Evolutionary conservation across 306 rosid species (phyloP).

Genomic region (Canavalia gladiata): DNA sequence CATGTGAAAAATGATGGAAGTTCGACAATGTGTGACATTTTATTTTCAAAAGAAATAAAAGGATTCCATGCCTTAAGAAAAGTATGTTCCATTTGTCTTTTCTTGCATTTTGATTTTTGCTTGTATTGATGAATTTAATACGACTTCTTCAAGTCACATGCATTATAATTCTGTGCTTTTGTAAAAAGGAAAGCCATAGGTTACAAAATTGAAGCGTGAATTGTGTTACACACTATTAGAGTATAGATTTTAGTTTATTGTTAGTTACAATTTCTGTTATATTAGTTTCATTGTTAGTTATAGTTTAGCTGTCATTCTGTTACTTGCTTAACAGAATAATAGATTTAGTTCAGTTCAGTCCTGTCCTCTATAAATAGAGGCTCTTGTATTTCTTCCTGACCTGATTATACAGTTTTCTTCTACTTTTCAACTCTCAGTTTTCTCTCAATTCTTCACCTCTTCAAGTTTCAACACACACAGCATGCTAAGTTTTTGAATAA

Average conservation of each 20-base stretch:
- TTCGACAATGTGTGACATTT: slow-evolving; percentile 18
- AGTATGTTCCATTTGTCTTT: slow-evolving; percentile 30
- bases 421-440: too few relatives aligned
- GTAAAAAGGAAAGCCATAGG: slow-evolving; percentile 12
- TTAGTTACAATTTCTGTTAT: too few relatives aligned
- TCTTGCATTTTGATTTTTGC: not conserved
- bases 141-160: not conserved
- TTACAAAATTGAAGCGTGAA: slow-evolving; percentile 4
- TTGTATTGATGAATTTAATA: not conserved
- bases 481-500: not conserved
- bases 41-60: slow-evolving; percentile 17
- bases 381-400: too few relatives aligned
- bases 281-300: too few relatives aligned
- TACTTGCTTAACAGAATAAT: too few relatives aligned
- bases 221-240: not conserved
- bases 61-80: slow-evolving; percentile 29
- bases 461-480: not conserved
- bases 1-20: slow-evolving; percentile 1
- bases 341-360: too few relatives aligned
- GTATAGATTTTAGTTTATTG: too few relatives aligned
- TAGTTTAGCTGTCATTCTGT: too few relatives aligned
- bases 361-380: too few relatives aligned
- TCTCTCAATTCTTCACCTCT: too few relatives aligned
- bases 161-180: not conserved
- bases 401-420: too few relatives aligned